phyloP scores from a whole-genome alignment of 2,329 filamentous ascomycete species.

The Septoria linicola region DNA sequence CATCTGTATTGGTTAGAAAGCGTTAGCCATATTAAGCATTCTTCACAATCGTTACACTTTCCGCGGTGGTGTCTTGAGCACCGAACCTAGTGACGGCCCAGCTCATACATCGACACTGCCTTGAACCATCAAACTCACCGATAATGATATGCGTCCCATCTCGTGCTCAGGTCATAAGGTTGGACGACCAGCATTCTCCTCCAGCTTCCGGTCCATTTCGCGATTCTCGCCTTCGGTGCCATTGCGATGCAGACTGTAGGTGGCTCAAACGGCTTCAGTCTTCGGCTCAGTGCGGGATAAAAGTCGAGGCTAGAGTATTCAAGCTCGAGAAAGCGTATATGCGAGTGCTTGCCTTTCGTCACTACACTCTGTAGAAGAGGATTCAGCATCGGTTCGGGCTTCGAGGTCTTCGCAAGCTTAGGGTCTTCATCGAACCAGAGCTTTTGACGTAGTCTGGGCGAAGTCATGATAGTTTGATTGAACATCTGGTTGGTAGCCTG shows the following conservation, averaged over 20 bases:
- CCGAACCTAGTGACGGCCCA: no score
- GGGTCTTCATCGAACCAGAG: slow-evolving; percentile 13
- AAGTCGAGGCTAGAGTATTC: background rate
- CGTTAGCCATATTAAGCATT: no score
- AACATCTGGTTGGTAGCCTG: slow-evolving; percentile 12
- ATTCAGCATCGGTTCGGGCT: background rate
- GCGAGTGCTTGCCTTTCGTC: slow-evolving; percentile 5
- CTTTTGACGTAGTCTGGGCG: slow-evolving; percentile 7
- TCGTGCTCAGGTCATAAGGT: background rate
- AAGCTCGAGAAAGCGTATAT: slow-evolving; percentile 11
- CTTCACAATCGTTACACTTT: no score
- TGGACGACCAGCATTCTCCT: slow-evolving; percentile 5
- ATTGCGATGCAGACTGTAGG: slow-evolving; percentile 10
- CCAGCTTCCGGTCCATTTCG: slow-evolving; percentile 1
- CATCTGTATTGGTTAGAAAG: background rate
- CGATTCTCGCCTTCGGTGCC: slow-evolving; percentile 1
- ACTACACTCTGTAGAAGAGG: slow-evolving; percentile 3
- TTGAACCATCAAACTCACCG: no score
- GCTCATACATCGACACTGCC: no score
- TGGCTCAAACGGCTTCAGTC: slow-evolving; percentile 2
- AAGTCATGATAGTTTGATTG: slow-evolving; percentile 5
- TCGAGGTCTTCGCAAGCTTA: background rate
- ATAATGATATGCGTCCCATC: slow-evolving; percentile 14
- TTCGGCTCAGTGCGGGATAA: slow-evolving; percentile 6
- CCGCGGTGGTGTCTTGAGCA: no score